These are phyloP conservation scores for Vigna nakashimae DNA, from an alignment of 306 rosid species.

Conservation along the genomic window DNA sequence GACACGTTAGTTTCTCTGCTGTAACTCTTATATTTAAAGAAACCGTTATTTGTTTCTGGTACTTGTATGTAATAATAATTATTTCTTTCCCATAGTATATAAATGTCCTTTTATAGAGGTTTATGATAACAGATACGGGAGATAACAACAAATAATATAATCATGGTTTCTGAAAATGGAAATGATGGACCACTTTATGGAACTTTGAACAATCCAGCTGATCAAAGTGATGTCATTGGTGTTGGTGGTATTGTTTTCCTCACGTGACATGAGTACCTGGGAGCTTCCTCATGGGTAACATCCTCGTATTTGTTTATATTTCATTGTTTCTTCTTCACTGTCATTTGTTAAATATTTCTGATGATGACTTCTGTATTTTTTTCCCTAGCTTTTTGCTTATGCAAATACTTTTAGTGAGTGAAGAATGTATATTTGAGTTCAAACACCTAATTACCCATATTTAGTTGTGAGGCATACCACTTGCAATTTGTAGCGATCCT, in stretches of 20 bases:
- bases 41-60: slow-evolving; percentile 20
- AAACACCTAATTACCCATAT: slow-evolving; percentile 9
- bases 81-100: slow-evolving; percentile 6
- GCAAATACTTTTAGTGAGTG: slow-evolving; percentile 4
- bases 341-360: slow-evolving; percentile 5
- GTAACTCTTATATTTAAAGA: neutral
- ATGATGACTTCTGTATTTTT: slow-evolving; percentile 16
- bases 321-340: neutral
- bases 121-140: slow-evolving; percentile 84
- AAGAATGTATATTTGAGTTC: slow-evolving; percentile 19
- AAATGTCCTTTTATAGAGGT: slow-evolving; percentile 40
- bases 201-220: slow-evolving; percentile 96
- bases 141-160: slow-evolving; percentile 91
- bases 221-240: slow-evolving; percentile 93
- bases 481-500: slow-evolving; percentile 3
- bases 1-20: slow-evolving; percentile 32
- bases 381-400: neutral
- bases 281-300: slow-evolving; percentile 95
- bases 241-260: slow-evolving; percentile 99
- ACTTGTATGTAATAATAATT: neutral
- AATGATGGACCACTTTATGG: slow-evolving; percentile 99
- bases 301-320: slow-evolving; percentile 27
- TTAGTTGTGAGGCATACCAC: neutral
- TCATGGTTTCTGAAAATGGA: slow-evolving; percentile 98
- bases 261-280: slow-evolving; percentile 99